Percentiles rank a stretch among this genome's conserved stretches.
phyloP scores from a whole-genome alignment of 2,329 filamentous ascomycete species.

The Xylaria sp. region DNA sequence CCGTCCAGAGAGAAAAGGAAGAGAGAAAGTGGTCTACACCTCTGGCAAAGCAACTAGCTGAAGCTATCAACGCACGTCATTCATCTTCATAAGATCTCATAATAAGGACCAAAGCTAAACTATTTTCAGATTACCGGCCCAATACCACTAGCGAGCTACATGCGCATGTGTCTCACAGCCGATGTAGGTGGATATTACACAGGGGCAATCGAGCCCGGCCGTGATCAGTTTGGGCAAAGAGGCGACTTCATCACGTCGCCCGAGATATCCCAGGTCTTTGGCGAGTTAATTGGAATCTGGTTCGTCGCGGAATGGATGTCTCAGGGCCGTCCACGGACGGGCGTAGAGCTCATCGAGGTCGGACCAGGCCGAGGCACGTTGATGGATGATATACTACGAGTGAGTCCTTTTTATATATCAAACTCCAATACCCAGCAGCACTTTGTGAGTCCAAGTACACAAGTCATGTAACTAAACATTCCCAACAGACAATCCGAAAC shows the following conservation, averaged over 20 bases:
- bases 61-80: slow-evolving; percentile 79
- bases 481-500: slow-evolving; percentile 77
- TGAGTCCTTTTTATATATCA: slow-evolving; percentile 57
- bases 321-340: slow-evolving; percentile 78
- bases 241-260: slow-evolving; percentile 98
- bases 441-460: background rate
- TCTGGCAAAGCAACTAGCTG: slow-evolving; percentile 84
- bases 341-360: slow-evolving; percentile 91
- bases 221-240: slow-evolving; percentile 90
- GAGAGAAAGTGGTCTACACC: slow-evolving; percentile 87
- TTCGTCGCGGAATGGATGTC: slow-evolving; percentile 96
- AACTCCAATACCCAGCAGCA: slow-evolving; percentile 7
- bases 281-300: slow-evolving; percentile 94
- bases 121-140: slow-evolving; percentile 77
- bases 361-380: slow-evolving; percentile 93
- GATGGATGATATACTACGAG: slow-evolving; percentile 95
- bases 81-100: background rate
- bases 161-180: slow-evolving; percentile 97
- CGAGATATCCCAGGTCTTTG: slow-evolving; percentile 97
- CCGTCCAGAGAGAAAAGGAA: slow-evolving; percentile 50
- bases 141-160: slow-evolving; percentile 90
- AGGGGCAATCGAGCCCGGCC: slow-evolving; percentile 71
- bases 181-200: slow-evolving; percentile 96
- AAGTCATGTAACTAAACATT: slow-evolving; percentile 16
- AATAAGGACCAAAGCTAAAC: slow-evolving; percentile 39